These are phyloP conservation scores for Discostella pseudostelligera DNA, from an alignment of 108 stramenopile genomes.

Conservation along the genomic window DNA sequence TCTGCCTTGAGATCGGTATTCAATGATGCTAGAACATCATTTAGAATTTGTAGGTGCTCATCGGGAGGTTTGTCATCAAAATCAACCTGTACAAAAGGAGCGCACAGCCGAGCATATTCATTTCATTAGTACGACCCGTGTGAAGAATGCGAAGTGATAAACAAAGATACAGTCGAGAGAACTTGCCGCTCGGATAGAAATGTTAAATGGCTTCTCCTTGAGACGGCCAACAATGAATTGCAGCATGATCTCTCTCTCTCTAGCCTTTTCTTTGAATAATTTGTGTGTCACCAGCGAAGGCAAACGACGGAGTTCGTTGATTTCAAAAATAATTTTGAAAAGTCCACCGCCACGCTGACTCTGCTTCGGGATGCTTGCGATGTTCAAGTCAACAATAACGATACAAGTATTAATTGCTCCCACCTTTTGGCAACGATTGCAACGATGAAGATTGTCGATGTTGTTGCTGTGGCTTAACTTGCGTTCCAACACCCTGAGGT, in stretches of 20 bases:
- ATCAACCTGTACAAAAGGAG: conserved; percentile 35
- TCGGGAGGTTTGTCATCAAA: conserved; percentile 67
- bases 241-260: conserved; percentile 1
- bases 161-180: background rate
- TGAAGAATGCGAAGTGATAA: background rate
- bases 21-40: conserved; percentile 59
- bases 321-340: background rate
- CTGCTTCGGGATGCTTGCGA: too few relatives aligned
- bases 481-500: conserved; percentile 53
- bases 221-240: conserved; percentile 34
- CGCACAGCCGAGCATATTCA: background rate
- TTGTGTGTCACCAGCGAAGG: too few relatives aligned
- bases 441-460: background rate
- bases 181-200: conserved; percentile 32
- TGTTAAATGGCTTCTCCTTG: conserved; percentile 31
- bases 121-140: too few relatives aligned
- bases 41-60: conserved; percentile 66
- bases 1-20: conserved; percentile 47
- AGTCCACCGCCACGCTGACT: too few relatives aligned
- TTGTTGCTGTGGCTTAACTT: conserved; percentile 41
- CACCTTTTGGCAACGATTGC: background rate
- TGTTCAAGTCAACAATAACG: background rate
- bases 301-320: background rate
- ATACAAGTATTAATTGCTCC: background rate
- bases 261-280: too few relatives aligned